A percentile compares a stretch with the other conserved stretches of the same genome.
phyloP scores from a whole-genome alignment of 495 filamentous ascomycete species.

The Delitschia confertaspora region DNA sequence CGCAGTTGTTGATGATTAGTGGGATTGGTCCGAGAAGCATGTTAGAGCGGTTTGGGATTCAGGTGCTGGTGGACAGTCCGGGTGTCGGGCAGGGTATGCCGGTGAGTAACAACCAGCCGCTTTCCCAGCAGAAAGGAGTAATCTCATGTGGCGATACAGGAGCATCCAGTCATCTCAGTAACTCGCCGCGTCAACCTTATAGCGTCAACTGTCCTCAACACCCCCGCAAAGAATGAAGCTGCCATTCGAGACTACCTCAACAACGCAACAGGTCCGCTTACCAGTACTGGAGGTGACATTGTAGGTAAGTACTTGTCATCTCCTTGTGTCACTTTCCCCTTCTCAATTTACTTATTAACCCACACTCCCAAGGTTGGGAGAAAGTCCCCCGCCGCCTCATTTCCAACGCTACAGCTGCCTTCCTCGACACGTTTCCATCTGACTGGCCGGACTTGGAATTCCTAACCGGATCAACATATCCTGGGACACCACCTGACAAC shows the following conservation, averaged over 20 bases:
- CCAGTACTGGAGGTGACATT: conserved; percentile 19
- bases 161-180: conserved; percentile 16
- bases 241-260: conserved; percentile 10
- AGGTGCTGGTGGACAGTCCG: conserved; percentile 37
- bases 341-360: too few relatives aligned
- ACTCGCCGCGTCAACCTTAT: conserved; percentile 12
- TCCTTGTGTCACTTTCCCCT: too few relatives aligned
- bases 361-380: conserved; percentile 26
- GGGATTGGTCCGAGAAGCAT: conserved; percentile 40
- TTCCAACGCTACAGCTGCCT: conserved; percentile 31
- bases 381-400: conserved; percentile 18
- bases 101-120: conserved; percentile 14
- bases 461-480: not conserved
- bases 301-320: conserved; percentile 5
- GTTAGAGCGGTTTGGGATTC: conserved; percentile 36
- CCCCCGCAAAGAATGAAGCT: conserved; percentile 3
- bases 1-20: conserved; percentile 47
- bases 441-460: conserved; percentile 21
- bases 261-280: conserved; percentile 17
- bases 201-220: conserved; percentile 1
- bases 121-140: too few relatives aligned
- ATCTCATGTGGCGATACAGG: conserved; percentile 26
- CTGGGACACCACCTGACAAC: not conserved
- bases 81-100: conserved; percentile 42
- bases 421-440: not conserved